Evolutionary conservation across 805 yeast genomes (phyloP).

Genomic region (Ogataea haglerorum): DNA sequence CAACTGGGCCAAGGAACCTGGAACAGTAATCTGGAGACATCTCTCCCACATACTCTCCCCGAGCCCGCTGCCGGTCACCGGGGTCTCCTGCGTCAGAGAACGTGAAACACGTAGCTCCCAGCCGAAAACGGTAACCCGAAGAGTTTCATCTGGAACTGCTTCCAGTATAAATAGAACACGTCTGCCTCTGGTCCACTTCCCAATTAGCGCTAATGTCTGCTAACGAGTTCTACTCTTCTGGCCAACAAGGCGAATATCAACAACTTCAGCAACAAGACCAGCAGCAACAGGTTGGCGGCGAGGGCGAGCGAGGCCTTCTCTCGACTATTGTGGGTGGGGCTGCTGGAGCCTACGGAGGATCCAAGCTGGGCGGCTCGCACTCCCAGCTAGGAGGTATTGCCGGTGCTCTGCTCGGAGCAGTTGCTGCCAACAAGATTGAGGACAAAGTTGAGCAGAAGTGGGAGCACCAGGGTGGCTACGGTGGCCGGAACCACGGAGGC

Average conservation of each 20-base stretch:
- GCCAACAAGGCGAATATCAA: slow-evolving; percentile 37
- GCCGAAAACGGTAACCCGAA: slow-evolving; percentile 8
- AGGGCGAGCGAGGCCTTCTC: slow-evolving; percentile 41
- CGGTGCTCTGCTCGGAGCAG: slow-evolving; percentile 56
- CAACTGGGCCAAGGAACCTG: slow-evolving; percentile 42
- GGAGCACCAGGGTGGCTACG: slow-evolving; percentile 16
- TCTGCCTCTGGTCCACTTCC: not conserved
- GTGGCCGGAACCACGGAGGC: slow-evolving; percentile 16
- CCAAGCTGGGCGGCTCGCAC: slow-evolving; percentile 40
- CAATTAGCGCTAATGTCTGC: slow-evolving; percentile 45
- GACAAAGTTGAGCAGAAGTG: slow-evolving; percentile 32
- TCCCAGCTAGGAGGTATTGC: slow-evolving; percentile 43
- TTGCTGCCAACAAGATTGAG: slow-evolving; percentile 49
- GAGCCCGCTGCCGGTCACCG: not conserved
- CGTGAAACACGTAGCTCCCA: slow-evolving; percentile 1
- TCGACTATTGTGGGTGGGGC: slow-evolving; percentile 48
- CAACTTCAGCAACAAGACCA: slow-evolving; percentile 31
- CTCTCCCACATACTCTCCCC: not conserved
- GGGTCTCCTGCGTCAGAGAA: slow-evolving; percentile 1
- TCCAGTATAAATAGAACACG: slow-evolving; percentile 1
- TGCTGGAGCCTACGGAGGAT: slow-evolving; percentile 53
- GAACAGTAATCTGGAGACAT: not conserved
- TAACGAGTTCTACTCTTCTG: slow-evolving; percentile 51
- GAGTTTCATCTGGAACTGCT: not conserved
- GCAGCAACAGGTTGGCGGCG: slow-evolving; percentile 27